Evolutionary conservation across 495 filamentous ascomycete species (phyloP), one percentile per base, ranked within the genome.

Genomic region (Neurospora sp.): DNA sequence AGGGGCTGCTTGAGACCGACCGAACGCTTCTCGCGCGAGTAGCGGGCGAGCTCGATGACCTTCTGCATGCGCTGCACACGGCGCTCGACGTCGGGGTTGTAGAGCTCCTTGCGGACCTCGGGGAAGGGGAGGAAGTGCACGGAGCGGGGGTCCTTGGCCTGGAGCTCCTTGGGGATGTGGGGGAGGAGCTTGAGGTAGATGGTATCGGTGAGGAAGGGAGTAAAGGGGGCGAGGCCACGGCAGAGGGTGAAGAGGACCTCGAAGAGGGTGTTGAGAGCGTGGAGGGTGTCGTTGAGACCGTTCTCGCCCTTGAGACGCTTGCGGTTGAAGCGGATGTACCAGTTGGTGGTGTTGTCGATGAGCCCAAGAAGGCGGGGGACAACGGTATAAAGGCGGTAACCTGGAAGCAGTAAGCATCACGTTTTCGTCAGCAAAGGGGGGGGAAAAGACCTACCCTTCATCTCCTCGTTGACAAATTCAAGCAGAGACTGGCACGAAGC

Each of bases 291-390:
- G 9, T 79, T 74, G 14, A 92, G 80, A 16, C 95, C 95, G 77
- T 91, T 89, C 81, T 96, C 94, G 71, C 96, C 96, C 89, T 98
- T 99, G 71, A 99, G 85, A 22, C 96, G 91, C 80, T 93, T 94
- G 40, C 96, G 89, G 85, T 99, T 99, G 86, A 98, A 97, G n/a
- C 95, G 89, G 79, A 99, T 99, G 81, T 99, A 99, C 96, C 96
- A 99, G 82, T 99, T 99, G 3, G 96, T 98, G 7, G 93, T 93
- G 82, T 96, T 94, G 78, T 99, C 96, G 74, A 98, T 96, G 80
- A 97, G 87, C 71, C 87, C 88, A 39, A 99, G 87, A 71, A 99
- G 83, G 70, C 92, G 89, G 20, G 96, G 96, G 70, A 98, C 94
- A 31, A 99, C 96, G 8, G 96, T 99, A 80, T 98, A 99, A 39